Evolutionary conservation across 768 basidiomycete species (phyloP).

Genomic region (Mycena rosella): DNA sequence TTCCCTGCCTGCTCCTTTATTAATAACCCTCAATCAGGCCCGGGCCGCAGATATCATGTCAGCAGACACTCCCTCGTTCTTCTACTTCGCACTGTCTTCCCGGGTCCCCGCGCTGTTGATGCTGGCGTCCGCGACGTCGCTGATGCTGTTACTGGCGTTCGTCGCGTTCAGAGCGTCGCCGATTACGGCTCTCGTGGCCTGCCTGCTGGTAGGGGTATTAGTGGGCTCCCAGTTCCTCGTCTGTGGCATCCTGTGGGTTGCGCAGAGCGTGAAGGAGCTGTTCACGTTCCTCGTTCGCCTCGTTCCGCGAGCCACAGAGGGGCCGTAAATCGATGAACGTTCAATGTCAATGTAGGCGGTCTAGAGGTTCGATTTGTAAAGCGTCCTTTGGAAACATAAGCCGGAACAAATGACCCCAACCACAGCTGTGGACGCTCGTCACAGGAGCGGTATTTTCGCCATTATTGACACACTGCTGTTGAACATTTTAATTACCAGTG

Average conservation of each 20-base stretch:
- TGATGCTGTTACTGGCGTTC: constrained; percentile 70
- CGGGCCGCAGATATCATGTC: constrained; percentile 63
- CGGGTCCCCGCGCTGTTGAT: constrained; percentile 74
- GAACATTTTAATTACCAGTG: no score
- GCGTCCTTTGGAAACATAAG: no score
- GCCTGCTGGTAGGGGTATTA: constrained; percentile 67
- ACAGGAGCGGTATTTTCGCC: no score
- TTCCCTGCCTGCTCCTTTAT: neutral
- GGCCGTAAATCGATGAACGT: constrained; percentile 3
- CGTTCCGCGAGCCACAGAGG: neutral
- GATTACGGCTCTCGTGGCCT: constrained; percentile 68
- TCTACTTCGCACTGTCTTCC: constrained; percentile 78
- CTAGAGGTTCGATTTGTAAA: neutral
- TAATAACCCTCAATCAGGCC: constrained; percentile 44
- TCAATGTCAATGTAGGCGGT: constrained; percentile 6
- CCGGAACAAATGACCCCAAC: no score
- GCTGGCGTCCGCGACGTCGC: constrained; percentile 65
- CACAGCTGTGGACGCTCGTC: no score
- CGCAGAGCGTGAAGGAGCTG: constrained; percentile 6
- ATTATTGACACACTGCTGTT: no score
- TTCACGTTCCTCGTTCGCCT: constrained; percentile 12
- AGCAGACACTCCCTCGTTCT: constrained; percentile 58
- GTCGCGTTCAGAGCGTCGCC: constrained; percentile 78
- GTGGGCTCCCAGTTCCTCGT: constrained; percentile 63
- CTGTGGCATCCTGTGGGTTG: constrained; percentile 19